These are phyloP conservation scores for Saccharum hybrid DNA, from an alignment of 202 grass and related monocot genomes.

Conservation along the genomic window DNA sequence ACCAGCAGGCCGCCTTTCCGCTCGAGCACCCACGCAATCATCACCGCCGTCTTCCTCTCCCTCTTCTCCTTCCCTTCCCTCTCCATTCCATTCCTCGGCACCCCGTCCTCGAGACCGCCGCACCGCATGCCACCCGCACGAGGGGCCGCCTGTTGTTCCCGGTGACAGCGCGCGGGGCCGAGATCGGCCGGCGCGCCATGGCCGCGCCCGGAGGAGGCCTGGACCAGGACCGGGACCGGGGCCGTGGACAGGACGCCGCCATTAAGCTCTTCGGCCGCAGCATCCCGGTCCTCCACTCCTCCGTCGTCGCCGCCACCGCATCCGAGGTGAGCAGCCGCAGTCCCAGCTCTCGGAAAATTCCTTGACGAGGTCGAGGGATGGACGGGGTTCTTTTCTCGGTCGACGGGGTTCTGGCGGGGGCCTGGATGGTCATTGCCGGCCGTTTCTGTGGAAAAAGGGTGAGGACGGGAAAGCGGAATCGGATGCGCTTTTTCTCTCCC, in stretches of 20 bases:
- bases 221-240: neutral
- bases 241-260: constrained; percentile 35
- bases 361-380: too few species aligned
- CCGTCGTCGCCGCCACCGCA: neutral
- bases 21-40: constrained; percentile 43
- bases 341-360: neutral
- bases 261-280: constrained; percentile 68
- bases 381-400: neutral
- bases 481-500: neutral
- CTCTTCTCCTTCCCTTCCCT: neutral
- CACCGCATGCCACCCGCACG: neutral
- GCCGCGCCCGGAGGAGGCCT: constrained; percentile 19
- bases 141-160: neutral
- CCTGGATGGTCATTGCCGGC: neutral
- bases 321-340: constrained; percentile 41
- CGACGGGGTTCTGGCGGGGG: neutral
- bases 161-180: constrained; percentile 17
- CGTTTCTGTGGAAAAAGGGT: neutral
- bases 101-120: neutral
- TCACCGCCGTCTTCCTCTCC: neutral
- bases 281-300: constrained; percentile 42
- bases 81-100: neutral
- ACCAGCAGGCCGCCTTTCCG: constrained; percentile 9
- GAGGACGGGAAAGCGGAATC: constrained; percentile 11
- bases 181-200: constrained; percentile 46